Evolutionary conservation across 176 grass and related monocot species (phyloP).

Genomic region (Cenchrus purpureus): DNA sequence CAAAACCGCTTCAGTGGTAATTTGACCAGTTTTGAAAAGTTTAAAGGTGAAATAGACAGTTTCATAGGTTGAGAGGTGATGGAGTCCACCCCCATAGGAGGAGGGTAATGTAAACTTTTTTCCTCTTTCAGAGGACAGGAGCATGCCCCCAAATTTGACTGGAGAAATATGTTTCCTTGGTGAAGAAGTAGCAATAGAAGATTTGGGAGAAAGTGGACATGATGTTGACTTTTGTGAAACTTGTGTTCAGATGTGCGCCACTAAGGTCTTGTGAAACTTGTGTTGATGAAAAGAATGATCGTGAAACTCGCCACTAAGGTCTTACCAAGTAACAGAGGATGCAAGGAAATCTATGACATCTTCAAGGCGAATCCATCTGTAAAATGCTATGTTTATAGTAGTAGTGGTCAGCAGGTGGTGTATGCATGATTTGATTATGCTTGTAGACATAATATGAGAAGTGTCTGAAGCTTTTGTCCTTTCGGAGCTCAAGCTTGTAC

Average conservation of each 20-base stretch:
- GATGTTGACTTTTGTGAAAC: slow-evolving; percentile 27
- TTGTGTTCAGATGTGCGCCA: slow-evolving; percentile 17
- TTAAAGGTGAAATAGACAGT: too few species aligned
- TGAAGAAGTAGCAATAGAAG: neutral
- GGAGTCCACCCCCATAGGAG: too few species aligned
- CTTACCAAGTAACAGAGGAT: neutral
- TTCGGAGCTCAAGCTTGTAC: neutral
- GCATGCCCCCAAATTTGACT: too few species aligned
- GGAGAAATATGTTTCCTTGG: neutral
- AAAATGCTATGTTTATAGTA: neutral
- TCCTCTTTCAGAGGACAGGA: too few species aligned
- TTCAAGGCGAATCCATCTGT: slow-evolving; percentile 15
- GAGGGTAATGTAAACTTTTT: too few species aligned
- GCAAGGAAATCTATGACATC: neutral
- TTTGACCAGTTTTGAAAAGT: too few species aligned
- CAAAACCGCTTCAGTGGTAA: too few species aligned
- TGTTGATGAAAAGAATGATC: slow-evolving; percentile 9
- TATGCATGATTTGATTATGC: neutral
- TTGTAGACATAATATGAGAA: neutral
- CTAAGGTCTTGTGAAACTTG: too few species aligned
- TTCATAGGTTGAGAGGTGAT: too few species aligned
- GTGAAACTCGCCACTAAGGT: neutral
- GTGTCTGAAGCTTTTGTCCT: neutral
- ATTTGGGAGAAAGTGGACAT: neutral
- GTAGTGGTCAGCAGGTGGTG: neutral